Conservation (phyloP, 768 basidiomycete species). For the Filobasidium wieringae region DNA sequence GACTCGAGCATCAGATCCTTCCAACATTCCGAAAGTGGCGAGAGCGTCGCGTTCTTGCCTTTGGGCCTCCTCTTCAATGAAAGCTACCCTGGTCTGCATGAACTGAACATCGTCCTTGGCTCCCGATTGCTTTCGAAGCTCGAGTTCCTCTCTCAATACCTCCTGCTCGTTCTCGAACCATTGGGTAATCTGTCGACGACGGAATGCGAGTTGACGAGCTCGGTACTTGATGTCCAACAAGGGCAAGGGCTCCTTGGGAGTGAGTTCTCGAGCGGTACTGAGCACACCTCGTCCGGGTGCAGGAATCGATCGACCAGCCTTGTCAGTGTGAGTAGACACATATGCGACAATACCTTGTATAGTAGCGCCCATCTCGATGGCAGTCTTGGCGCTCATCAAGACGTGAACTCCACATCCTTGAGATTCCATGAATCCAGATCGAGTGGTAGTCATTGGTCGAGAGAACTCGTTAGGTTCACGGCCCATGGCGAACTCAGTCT, state of each 20-base stretch:
- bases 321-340: slow-evolving; percentile 88
- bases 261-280: slow-evolving; percentile 71
- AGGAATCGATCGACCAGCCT: slow-evolving; percentile 94
- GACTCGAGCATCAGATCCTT: slow-evolving; percentile 70
- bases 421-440: slow-evolving; percentile 95
- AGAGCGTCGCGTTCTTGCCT: slow-evolving; percentile 87
- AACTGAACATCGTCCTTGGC: slow-evolving; percentile 52
- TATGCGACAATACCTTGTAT: slow-evolving; percentile 89
- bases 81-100: slow-evolving; percentile 60
- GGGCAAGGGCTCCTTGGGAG: slow-evolving; percentile 63
- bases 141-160: slow-evolving; percentile 66
- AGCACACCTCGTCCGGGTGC: slow-evolving; percentile 92
- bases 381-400: slow-evolving; percentile 92
- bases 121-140: slow-evolving; percentile 3
- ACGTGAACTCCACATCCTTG: slow-evolving; percentile 95
- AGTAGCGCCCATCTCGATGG: slow-evolving; percentile 81
- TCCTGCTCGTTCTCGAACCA: slow-evolving; percentile 85
- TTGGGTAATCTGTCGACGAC: slow-evolving; percentile 83
- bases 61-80: slow-evolving; percentile 79
- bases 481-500: slow-evolving; percentile 96
- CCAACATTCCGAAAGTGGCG: slow-evolving; percentile 90
- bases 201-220: slow-evolving; percentile 85
- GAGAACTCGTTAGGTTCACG: slow-evolving; percentile 99
- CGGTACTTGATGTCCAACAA: slow-evolving; percentile 79
- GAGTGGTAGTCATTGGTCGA: slow-evolving; percentile 87